phyloP scores from a whole-genome alignment of 129 eudicot species.

The Centrapalus pauciflorus region DNA sequence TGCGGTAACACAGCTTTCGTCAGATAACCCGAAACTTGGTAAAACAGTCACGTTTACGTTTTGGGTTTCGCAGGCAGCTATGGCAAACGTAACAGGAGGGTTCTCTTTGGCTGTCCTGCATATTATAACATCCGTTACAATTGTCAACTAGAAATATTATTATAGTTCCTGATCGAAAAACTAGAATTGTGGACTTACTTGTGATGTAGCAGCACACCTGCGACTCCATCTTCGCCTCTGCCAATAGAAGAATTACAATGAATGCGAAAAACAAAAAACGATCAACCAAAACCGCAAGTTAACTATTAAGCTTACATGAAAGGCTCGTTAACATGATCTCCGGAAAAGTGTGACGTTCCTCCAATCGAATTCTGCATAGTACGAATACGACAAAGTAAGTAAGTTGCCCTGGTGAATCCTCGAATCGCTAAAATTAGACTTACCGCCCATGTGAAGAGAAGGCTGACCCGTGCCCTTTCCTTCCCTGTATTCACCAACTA shows the following conservation, averaged over 20 bases:
- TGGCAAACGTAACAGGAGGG: conserved; percentile 90
- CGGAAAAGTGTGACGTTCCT: conserved; percentile 82
- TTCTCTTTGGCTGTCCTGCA: conserved; percentile 84
- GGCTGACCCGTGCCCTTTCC: conserved; percentile 98
- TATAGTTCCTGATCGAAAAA: not conserved
- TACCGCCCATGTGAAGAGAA: conserved; percentile 96
- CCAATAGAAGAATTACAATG: conserved; percentile 3
- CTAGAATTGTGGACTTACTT: conserved; percentile 46
- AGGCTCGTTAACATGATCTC: conserved; percentile 94
- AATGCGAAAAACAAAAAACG: not conserved
- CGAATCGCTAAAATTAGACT: conserved; percentile 12
- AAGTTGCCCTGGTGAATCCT: not conserved
- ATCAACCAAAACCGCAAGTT: not conserved
- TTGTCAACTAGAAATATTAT: not conserved
- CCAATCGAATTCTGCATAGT: conserved; percentile 80
- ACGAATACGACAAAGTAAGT: not conserved
- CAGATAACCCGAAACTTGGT: conserved; percentile 87
- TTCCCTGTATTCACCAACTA: conserved; percentile 92
- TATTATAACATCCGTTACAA: conserved; percentile 15
- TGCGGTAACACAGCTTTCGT: conserved; percentile 74
- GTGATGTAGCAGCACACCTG: conserved; percentile 97
- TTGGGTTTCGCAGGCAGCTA: conserved; percentile 97
- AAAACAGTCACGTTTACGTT: conserved; percentile 83
- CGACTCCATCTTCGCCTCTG: conserved; percentile 94
- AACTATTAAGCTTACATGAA: conserved; percentile 57